Conservation (phyloP, 306 rosid genomes). For the Castanea mollissima region DNA sequence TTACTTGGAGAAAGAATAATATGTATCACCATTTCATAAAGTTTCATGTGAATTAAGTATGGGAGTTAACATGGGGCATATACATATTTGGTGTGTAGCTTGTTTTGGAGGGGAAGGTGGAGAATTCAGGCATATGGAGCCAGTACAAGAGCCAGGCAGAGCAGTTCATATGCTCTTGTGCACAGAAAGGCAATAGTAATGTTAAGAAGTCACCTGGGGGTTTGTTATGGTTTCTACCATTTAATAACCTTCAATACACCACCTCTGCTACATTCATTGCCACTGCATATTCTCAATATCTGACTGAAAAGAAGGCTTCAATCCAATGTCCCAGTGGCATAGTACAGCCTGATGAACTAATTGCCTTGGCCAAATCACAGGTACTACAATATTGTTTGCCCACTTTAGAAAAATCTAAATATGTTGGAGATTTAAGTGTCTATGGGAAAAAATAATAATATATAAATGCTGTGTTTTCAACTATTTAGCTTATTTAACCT, state of each 20-base stretch:
- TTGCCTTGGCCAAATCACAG: constrained; percentile 40
- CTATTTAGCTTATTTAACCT: no score
- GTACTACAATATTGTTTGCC: constrained; percentile 16
- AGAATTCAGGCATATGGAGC: constrained; percentile 34
- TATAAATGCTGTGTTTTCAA: no score
- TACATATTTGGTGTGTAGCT: constrained; percentile 19
- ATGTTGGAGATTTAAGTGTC: no score
- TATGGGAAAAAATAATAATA: no score
- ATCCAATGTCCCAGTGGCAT: constrained; percentile 26
- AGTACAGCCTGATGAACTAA: constrained; percentile 38
- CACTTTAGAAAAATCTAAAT: neutral
- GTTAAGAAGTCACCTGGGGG: constrained; percentile 44
- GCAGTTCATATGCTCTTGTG: constrained; percentile 48
- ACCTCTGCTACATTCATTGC: constrained; percentile 44
- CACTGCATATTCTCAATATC: constrained; percentile 41
- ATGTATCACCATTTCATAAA: no score
- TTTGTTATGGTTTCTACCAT: constrained; percentile 46
- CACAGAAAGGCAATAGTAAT: constrained; percentile 42
- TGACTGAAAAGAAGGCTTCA: constrained; percentile 17
- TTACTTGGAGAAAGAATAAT: no score
- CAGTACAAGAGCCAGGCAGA: constrained; percentile 49
- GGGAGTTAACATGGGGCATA: neutral
- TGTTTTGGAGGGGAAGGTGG: constrained; percentile 45
- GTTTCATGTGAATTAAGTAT: no score
- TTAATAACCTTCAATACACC: constrained; percentile 49